These are phyloP conservation scores for Takakia lepidozioides DNA, from an alignment of 225 moss, liverwort and hornwort species.

Conservation along the genomic window DNA sequence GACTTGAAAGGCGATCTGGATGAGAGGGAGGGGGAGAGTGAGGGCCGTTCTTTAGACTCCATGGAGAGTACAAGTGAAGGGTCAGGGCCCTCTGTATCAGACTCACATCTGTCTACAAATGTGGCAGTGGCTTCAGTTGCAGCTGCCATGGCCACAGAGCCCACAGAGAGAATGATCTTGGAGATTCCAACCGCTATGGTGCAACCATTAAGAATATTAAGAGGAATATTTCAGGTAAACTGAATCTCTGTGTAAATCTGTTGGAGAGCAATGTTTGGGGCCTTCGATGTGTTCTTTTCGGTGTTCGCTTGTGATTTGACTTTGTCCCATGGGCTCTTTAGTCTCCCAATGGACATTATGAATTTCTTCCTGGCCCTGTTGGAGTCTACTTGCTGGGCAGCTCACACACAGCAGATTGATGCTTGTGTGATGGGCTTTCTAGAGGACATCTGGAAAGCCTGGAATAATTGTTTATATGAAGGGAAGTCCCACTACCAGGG, in stretches of 20 bases:
- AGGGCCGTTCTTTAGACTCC: constrained; percentile 22
- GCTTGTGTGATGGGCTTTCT: too few relatives aligned
- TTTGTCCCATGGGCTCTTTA: too few relatives aligned
- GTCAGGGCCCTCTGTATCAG: constrained; percentile 12
- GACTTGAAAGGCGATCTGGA: constrained; percentile 44
- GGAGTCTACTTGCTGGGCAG: too few relatives aligned
- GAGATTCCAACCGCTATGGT: constrained; percentile 87
- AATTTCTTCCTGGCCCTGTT: too few relatives aligned
- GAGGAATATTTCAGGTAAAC: constrained; percentile 99
- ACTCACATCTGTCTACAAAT: constrained; percentile 17
- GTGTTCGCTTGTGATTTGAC: too few relatives aligned
- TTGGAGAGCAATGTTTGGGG: neutral
- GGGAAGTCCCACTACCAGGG: too few relatives aligned
- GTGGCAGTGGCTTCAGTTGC: constrained; percentile 51
- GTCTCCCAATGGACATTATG: too few relatives aligned
- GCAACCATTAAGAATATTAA: constrained; percentile 69
- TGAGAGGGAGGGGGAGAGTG: constrained; percentile 46
- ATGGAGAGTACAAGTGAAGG: constrained; percentile 16
- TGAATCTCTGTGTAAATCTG: too few relatives aligned
- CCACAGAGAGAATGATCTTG: constrained; percentile 73
- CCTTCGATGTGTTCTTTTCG: too few relatives aligned
- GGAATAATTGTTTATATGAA: too few relatives aligned
- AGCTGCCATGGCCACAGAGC: constrained; percentile 48
- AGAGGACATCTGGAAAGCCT: too few relatives aligned
- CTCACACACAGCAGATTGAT: too few relatives aligned